Base-by-base conservation (phyloP, 1,284 basidiomycete genomes). In the Moniliophthora roreri region DNA sequence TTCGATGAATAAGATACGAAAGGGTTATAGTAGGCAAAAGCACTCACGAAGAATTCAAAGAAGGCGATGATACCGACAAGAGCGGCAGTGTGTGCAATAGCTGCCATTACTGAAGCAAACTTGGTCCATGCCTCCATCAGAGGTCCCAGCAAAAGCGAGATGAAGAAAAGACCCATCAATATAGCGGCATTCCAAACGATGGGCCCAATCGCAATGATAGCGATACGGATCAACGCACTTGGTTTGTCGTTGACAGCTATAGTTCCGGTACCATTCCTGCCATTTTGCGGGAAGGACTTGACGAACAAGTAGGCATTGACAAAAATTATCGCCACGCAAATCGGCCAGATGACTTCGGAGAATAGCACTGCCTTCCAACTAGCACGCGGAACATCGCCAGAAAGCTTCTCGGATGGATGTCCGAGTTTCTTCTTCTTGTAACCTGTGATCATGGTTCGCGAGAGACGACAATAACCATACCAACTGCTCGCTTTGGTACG, bases 401-500 rank as follows among this genome's bases (percentile, higher is more conserved):
- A 93, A 42, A 97, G 75, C 74, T 97, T 97, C 72, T 98, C 95
- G 0, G 94, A 96, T 6, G 95, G 95, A 62, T 95, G 90, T 4
- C 95, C 95, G 8, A 98, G 82, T 66, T 93, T 90, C 81, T 98
- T 98, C 80, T 96, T 93, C 85, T 98, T 98, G 80, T 94, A 97
- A 57, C 95, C 95, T 34, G 95, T 98, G 63, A 98, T 95, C 81
- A 93, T 89, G 10, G 95, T 98, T 60, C 95, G 79, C 37, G 93
- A 96, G 55, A 97, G 81, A 63, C 95, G 90, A 69, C 95, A 98
- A 72, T 98, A 98, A 2, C 95, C 95, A 67, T 97, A 96, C 95
- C 95, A 98, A 60, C 92, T 95, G 75, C 95, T 98, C 53, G 91
- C 90, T 69, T 97, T 95, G 16, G 92, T 91, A 61, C 93, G 80